Base-by-base conservation (phyloP, 225 moss, liverwort and hornwort species). In the Rhytidiadelphus loreus region DNA sequence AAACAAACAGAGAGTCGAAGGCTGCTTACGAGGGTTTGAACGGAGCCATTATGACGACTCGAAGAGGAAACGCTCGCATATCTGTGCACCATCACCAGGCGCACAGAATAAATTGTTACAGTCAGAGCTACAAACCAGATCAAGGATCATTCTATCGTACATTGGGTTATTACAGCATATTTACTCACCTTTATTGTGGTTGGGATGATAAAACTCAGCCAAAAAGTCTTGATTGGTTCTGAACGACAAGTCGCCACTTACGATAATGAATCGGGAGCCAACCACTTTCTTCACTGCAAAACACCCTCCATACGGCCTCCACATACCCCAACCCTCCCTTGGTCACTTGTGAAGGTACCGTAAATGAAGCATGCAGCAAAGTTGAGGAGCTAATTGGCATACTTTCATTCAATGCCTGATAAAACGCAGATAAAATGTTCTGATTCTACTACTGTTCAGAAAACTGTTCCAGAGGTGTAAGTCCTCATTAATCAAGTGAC, bases 31-130 rank as follows among this genome's bases (percentile, higher is more conserved):
- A 97, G 71, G 98, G 96, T 91, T 96, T 98, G 85, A 95, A 98
- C 58, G 97, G 97, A 89, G 98, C 98, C 95, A 98, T 92, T 78
- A 98, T 94, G 41, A 97, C 95, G 55, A 98, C 95, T 86, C 98
- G 95, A 55, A 98, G 90, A 85, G 97, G 98, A 90, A 95, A 98
- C 18, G 95, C 96, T 89, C 93, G 91, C 96, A 98, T 94, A 87
- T 97, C 97, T 98, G 95, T 76, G 85, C 85, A 86, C 53, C 82
- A 87, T 81, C 86, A 88, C 63, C 79, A 89, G 78, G 53, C 72
- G 48, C 55, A 81, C 62, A 66, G 74, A 39, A 74, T 77, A 80
- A 90, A 84, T 75, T 81, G 57, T 68, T 39, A 18, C 37, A 64
- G 12, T 66, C 46, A 88, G 50, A 80, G 48, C 16, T 39, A 59